These are phyloP conservation scores for Penicillium goetzii DNA, from an alignment of 495 filamentous ascomycete genomes.

Conservation along the genomic window DNA sequence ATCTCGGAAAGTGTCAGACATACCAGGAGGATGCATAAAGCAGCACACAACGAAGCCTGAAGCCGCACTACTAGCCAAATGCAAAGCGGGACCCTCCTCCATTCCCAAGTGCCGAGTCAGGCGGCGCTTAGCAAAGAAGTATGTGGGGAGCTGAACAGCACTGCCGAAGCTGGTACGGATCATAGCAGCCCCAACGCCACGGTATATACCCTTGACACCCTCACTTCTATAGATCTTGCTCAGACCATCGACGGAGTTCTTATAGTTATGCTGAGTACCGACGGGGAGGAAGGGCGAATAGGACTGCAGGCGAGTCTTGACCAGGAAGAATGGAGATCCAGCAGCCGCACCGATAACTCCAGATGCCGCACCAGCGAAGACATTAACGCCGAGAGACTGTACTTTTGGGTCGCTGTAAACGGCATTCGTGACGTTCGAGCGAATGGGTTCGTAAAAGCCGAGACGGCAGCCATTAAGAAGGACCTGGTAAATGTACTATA, in stretches of 20 bases:
- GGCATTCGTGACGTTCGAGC: conserved; percentile 63
- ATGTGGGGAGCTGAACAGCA: conserved; percentile 94
- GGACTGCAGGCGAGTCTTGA: conserved; percentile 95
- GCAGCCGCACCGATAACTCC: conserved; percentile 89
- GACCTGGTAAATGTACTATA: conserved; percentile 92
- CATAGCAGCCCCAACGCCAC: conserved; percentile 94
- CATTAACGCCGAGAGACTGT: conserved; percentile 87
- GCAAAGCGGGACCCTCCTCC: conserved; percentile 87
- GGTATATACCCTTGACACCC: conserved; percentile 80
- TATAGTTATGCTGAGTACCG: conserved; percentile 93
- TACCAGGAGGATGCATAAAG: conserved; percentile 97
- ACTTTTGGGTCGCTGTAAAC: conserved; percentile 71
- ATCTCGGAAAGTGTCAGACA: conserved; percentile 3
- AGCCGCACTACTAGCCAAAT: conserved; percentile 83
- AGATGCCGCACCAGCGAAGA: conserved; percentile 85
- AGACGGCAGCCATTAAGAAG: conserved; percentile 94
- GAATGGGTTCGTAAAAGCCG: conserved; percentile 97
- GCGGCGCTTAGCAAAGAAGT: conserved; percentile 94
- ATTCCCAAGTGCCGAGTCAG: conserved; percentile 80
- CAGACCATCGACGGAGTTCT: conserved; percentile 81
- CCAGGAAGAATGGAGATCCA: conserved; percentile 96
- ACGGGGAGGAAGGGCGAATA: conserved; percentile 93
- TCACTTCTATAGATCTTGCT: conserved; percentile 75
- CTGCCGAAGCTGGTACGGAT: conserved; percentile 94
- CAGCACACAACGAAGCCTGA: conserved; percentile 97